These are phyloP conservation scores for Aspergillus heteromorphus DNA, from an alignment of 495 filamentous ascomycete species.

Conservation along the genomic window DNA sequence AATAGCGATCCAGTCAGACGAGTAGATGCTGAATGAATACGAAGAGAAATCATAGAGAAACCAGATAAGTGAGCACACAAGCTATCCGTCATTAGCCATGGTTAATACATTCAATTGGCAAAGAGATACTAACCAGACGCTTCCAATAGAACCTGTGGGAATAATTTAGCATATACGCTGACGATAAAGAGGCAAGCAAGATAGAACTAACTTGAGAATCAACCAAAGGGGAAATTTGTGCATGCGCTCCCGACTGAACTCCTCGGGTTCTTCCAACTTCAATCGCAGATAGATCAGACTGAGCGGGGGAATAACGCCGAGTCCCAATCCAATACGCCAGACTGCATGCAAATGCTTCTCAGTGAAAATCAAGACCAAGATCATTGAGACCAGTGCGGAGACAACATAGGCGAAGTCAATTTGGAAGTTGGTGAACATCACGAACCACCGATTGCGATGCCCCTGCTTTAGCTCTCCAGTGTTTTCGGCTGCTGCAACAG, in stretches of 20 bases:
- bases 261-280: conserved; percentile 76
- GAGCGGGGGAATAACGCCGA: conserved; percentile 75
- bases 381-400: conserved; percentile 66
- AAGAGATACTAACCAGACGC: conserved; percentile 28
- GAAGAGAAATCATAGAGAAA: conserved; percentile 85
- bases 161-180: neutral
- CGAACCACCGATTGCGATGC: conserved; percentile 85
- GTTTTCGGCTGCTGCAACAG: conserved; percentile 77
- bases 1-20: conserved; percentile 60
- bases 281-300: conserved; percentile 68
- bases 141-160: conserved; percentile 45
- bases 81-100: conserved; percentile 55
- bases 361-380: conserved; percentile 63
- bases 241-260: conserved; percentile 62
- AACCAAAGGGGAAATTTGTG: conserved; percentile 45
- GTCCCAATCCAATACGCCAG: conserved; percentile 71
- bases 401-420: conserved; percentile 79
- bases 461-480: conserved; percentile 75
- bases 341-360: conserved; percentile 65
- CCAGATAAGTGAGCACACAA: conserved; percentile 76
- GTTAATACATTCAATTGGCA: conserved; percentile 5
- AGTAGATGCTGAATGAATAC: conserved; percentile 79
- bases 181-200: neutral
- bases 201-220: conserved; percentile 42
- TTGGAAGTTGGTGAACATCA: conserved; percentile 86